Base-by-base conservation (phyloP, 257 asterid species). In the Penstemon barbatus region DNA sequence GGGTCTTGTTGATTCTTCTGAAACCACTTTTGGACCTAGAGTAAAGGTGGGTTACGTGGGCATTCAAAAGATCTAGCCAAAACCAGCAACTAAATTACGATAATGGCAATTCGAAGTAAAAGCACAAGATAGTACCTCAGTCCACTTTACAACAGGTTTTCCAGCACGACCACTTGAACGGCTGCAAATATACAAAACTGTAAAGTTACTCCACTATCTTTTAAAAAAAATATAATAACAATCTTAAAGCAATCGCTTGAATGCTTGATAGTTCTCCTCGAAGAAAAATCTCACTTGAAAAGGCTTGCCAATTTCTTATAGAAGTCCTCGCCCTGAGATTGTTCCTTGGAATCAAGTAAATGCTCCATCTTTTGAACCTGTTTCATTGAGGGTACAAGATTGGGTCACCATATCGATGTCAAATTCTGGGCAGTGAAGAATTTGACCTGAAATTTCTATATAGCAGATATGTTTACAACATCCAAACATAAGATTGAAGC, bases 151-250 rank as follows among this genome's bases (percentile, higher is more conserved):
- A 42, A 63, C 74, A 10, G 95, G 94, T 76, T 90, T 90, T 74
- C 97, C 96, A n/a, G 94, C 90, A 69, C 98, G 98, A 12, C 85
- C 89, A 65, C 81, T 88, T 8, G 94, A 88, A 15, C 83, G 85
- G 65, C 98, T 93, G 79, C 77, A 74, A 66, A 73, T 54, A 78
- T 68, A 11, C 15, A 70, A 78, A 46, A 45, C 1, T 45, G 25
- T 38, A 54, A 62, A 73, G 45, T 66, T 38, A 44, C 42, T 9
- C 46, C 52, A 63, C 44, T 19, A 52, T 15, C 38, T 18, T 36
- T 38, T 52, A 42, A 36, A 33, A 68, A 45, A 11, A 18, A 52
- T 19, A 33, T 65, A 45, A 13, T n/a, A 52, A 51, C 36, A 41
- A 53, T 69, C 44, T 58, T 70, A 38, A 68, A 58, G 64, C 59